A percentile compares a stretch with the other conserved stretches of the same genome.
Evolutionary conservation across 805 yeast species (phyloP).

Genomic region (Candida peoriensis): DNA sequence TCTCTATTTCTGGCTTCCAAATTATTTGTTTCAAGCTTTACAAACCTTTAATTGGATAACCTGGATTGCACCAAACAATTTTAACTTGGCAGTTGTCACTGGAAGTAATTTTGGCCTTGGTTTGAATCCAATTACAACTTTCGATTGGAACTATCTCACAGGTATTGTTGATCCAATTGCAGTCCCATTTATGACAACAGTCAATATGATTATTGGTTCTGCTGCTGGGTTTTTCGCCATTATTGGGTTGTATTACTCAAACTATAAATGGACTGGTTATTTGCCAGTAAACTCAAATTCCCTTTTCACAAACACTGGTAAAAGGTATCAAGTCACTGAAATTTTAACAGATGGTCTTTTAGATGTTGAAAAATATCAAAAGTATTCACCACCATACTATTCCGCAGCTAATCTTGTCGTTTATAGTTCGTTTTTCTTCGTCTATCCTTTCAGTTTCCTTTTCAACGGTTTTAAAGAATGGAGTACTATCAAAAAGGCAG

Average conservation of each 20-base stretch:
- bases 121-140: slow-evolving; percentile 45
- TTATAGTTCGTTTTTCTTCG: slow-evolving; percentile 45
- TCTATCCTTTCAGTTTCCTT: slow-evolving; percentile 47
- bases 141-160: slow-evolving; percentile 45
- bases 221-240: slow-evolving; percentile 28
- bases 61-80: slow-evolving; percentile 51
- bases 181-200: slow-evolving; percentile 37
- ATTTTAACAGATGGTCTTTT: slow-evolving; percentile 42
- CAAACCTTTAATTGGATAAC: slow-evolving; percentile 50
- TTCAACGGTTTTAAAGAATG: slow-evolving; percentile 43
- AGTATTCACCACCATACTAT: slow-evolving; percentile 64
- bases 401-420: slow-evolving; percentile 55
- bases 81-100: slow-evolving; percentile 43
- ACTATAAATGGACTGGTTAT: slow-evolving; percentile 34
- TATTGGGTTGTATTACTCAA: slow-evolving; percentile 34
- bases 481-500: slow-evolving; percentile 24
- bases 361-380: slow-evolving; percentile 41
- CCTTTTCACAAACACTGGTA: slow-evolving; percentile 48
- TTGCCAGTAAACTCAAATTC: slow-evolving; percentile 44
- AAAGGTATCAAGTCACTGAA: slow-evolving; percentile 39
- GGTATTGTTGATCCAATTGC: slow-evolving; percentile 38
- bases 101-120: slow-evolving; percentile 46
- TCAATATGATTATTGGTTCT: slow-evolving; percentile 31
- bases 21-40: slow-evolving; percentile 36
- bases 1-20: slow-evolving; percentile 41